Conservation (phyloP, 306 rosid species). For the Echinosophora koreensis region DNA sequence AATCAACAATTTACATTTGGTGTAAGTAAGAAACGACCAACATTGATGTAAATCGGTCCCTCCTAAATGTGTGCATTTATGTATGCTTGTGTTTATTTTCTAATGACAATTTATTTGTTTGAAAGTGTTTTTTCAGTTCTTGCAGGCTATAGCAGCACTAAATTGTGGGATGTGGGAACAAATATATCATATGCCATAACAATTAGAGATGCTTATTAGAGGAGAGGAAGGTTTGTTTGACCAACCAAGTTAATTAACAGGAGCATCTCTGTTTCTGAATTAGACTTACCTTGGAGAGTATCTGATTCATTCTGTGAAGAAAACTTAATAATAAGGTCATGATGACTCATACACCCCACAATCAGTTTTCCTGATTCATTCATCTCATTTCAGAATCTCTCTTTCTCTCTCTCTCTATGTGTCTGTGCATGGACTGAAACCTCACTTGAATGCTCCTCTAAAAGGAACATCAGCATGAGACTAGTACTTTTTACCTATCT, state of each 20-base stretch:
- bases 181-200: not conserved
- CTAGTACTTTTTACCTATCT: constrained; percentile 57
- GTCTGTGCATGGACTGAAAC: constrained; percentile 52
- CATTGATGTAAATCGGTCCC: too few relatives aligned
- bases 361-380: constrained; percentile 47
- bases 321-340: constrained; percentile 59
- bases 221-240: constrained; percentile 27
- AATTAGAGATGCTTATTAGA: constrained; percentile 23
- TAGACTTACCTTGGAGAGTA: constrained; percentile 44
- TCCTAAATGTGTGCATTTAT: too few relatives aligned
- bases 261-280: constrained; percentile 37
- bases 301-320: constrained; percentile 56
- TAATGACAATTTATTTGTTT: not conserved
- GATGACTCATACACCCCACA: constrained; percentile 58
- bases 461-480: constrained; percentile 68
- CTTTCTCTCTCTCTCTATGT: constrained; percentile 38
- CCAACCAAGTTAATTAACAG: constrained; percentile 30
- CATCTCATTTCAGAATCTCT: constrained; percentile 42
- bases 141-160: not conserved
- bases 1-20: too few relatives aligned
- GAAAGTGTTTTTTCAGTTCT: not conserved
- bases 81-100: too few relatives aligned
- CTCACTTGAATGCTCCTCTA: constrained; percentile 69
- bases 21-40: too few relatives aligned
- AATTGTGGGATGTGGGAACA: constrained; percentile 7